A percentile compares a stretch with the other conserved stretches of the same genome.
Evolutionary conservation across 1,284 basidiomycete species (phyloP).

Genomic region (Sanguinoderma infundibulare): DNA sequence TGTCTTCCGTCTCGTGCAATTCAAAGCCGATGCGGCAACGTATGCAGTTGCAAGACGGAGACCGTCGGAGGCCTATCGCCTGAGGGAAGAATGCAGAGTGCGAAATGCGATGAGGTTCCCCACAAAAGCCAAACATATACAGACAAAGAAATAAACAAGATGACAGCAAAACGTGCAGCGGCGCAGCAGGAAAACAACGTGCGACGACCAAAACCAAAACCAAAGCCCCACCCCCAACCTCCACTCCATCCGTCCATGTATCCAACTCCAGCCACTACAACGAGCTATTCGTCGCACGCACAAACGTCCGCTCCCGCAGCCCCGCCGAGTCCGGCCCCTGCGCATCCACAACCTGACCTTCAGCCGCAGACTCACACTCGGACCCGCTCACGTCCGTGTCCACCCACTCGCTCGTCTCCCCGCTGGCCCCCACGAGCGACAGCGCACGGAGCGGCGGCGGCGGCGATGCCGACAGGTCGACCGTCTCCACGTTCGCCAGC

Average conservation of each 20-base stretch:
- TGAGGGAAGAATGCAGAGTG: too few relatives aligned
- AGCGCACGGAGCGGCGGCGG: constrained; percentile 1
- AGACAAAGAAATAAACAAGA: constrained; percentile 10
- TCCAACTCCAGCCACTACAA: not conserved
- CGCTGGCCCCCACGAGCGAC: constrained; percentile 1
- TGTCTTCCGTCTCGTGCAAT: too few relatives aligned
- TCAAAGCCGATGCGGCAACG: too few relatives aligned
- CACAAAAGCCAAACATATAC: not conserved
- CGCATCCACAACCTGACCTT: constrained; percentile 6
- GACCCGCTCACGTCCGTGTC: constrained; percentile 41
- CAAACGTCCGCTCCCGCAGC: constrained; percentile 20
- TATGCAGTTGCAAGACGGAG: too few relatives aligned
- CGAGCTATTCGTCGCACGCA: constrained; percentile 15
- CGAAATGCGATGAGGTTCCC: not conserved
- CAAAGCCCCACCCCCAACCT: not conserved
- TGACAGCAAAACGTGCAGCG: not conserved
- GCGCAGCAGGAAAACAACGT: not conserved
- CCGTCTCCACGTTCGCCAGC: not conserved
- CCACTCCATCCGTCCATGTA: not conserved
- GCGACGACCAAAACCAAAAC: not conserved
- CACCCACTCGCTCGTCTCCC: constrained; percentile 39
- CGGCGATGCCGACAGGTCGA: constrained; percentile 17
- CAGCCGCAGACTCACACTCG: constrained; percentile 29
- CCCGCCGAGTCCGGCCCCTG: not conserved
- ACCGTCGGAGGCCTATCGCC: too few relatives aligned